Base-by-base conservation (phyloP, 345 rosid species). In the Angophora floribunda region DNA sequence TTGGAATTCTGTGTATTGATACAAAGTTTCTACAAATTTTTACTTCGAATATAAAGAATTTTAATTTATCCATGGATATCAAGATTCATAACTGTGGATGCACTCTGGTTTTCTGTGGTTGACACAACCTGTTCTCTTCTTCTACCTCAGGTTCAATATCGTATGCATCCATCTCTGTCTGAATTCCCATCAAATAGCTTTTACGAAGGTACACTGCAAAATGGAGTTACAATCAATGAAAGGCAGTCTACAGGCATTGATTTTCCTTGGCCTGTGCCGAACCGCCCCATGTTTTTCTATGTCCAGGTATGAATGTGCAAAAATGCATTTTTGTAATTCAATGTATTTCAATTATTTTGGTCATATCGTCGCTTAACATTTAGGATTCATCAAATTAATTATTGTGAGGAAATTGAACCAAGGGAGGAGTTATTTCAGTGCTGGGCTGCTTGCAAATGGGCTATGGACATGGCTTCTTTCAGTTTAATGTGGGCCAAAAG, bases 251-350 rank as follows among this genome's bases (percentile, higher is more conserved):
- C 96, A n/a, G 99, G 99, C 89, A 97, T 98, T 90, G 99, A 97
- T 94, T 98, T 98, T 90, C 99, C 99, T 47, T 98, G 99, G 99
- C 99, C 99, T 79, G 99, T 96, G 87, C 99, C 99, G 52, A 97
- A 95, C 91, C 96, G 99, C 24, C 99, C 99, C 89, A 97, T 98
- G 99, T 96, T 98, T 92, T 98, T 98, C 88, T 97, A 97, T 93
- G 99, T 98, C 85, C 99, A 98, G 99, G 99, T 98, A 92, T 70
- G 22, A 51, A 51, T 22, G 30, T 51, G 84, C 61, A 67, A 52
- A 28, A 32, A 67, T 44, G 26, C 52, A 13, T 13, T 61, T 13
- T 61, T 28, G 9, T n/a, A 21, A 24, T 44, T 49, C 51, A 45
- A 12, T 59, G 19, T n/a, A 21, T 55, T 59, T 45, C 36, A 41